These are phyloP conservation scores for Pseudocercospora fijiensis DNA, from an alignment of 2,329 filamentous ascomycete species.

Conservation along the genomic window DNA sequence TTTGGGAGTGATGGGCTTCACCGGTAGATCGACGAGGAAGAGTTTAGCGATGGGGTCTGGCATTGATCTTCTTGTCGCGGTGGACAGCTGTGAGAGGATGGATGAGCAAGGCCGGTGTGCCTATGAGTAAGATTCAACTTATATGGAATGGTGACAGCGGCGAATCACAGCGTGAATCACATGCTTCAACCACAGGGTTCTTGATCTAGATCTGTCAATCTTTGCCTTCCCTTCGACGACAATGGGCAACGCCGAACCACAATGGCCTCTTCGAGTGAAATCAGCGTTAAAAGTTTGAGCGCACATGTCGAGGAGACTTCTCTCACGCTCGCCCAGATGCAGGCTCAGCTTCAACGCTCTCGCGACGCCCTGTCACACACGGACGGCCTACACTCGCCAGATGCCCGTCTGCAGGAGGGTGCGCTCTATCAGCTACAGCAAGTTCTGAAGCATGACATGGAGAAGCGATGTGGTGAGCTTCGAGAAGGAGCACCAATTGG, in stretches of 20 bases:
- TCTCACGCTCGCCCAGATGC: neutral
- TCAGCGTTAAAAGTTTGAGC: neutral
- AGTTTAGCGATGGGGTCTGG: neutral
- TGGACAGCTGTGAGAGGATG: neutral
- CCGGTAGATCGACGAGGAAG: neutral
- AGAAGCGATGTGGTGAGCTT: neutral
- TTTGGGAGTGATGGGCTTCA: neutral
- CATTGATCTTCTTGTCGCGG: neutral
- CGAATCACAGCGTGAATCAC: neutral
- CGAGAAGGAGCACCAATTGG: neutral
- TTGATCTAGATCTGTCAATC: neutral
- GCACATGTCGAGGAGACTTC: neutral
- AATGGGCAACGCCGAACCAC: neutral
- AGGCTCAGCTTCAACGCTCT: neutral
- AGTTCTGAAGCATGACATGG: neutral
- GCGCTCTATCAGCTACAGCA: neutral
- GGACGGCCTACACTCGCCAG: neutral
- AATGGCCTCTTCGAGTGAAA: neutral
- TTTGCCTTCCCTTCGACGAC: neutral
- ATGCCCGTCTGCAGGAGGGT: neutral
- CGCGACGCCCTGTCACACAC: neutral
- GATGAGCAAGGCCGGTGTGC: neutral
- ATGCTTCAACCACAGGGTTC: neutral
- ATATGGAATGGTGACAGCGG: neutral
- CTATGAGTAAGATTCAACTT: neutral